A percentile compares a stretch with the other conserved stretches of the same genome.
Evolutionary conservation across 176 grass and related monocot species (phyloP).

Genomic region (Oryza meyeriana): DNA sequence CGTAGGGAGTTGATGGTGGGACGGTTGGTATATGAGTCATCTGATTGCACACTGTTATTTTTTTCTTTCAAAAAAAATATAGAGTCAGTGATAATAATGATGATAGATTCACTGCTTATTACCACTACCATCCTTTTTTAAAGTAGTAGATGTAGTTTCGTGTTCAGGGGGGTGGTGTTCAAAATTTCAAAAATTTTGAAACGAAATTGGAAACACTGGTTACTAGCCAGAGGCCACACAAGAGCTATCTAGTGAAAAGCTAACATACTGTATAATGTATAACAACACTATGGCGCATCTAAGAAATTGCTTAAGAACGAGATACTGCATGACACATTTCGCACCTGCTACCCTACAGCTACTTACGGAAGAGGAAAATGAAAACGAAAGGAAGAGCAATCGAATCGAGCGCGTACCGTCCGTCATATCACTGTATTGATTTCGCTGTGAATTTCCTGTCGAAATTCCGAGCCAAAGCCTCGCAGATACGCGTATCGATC

Average conservation of each 20-base stretch:
- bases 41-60: too few relatives aligned
- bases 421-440: not conserved
- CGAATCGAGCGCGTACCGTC: not conserved
- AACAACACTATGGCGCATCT: not conserved
- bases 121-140: too few relatives aligned
- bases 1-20: too few relatives aligned
- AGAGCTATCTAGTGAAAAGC: not conserved
- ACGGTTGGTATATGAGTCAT: too few relatives aligned
- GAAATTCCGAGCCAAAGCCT: not conserved
- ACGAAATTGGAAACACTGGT: too few relatives aligned
- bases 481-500: not conserved
- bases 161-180: too few relatives aligned
- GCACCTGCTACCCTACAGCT: not conserved
- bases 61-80: too few relatives aligned
- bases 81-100: too few relatives aligned
- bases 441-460: not conserved
- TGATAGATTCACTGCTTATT: too few relatives aligned
- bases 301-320: not conserved
- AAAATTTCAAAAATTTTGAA: too few relatives aligned
- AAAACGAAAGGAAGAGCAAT: not conserved
- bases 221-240: too few relatives aligned
- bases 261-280: not conserved
- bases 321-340: not conserved
- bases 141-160: too few relatives aligned
- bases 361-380: not conserved